Conservation (phyloP, 129 eudicot species). For the Flaveria brownii region DNA sequence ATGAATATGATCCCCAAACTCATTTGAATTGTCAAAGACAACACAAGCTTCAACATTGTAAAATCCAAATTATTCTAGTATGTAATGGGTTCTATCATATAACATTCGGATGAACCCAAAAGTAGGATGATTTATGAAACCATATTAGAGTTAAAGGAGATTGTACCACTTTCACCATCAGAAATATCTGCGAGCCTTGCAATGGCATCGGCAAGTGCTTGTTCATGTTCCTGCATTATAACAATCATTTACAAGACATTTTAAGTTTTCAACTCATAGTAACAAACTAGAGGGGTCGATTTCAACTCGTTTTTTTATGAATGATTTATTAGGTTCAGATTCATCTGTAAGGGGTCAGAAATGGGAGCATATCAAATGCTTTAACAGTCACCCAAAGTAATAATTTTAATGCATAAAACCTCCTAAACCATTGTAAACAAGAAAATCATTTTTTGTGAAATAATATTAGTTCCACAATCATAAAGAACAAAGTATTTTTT, state of each 20-base stretch:
- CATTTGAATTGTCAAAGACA: conserved; percentile 11
- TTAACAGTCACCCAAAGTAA: not conserved
- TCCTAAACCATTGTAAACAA: conserved; percentile 2
- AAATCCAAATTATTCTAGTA: not conserved
- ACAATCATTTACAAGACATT: conserved; percentile 22
- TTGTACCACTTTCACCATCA: conserved; percentile 73
- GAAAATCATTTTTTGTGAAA: not conserved
- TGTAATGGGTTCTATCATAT: not conserved
- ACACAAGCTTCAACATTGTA: not conserved
- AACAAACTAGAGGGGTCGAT: not conserved
- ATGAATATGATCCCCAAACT: not conserved
- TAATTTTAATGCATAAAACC: conserved; percentile 1
- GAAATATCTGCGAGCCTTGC: conserved; percentile 66
- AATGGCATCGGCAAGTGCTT: conserved; percentile 68
- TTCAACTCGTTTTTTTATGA: not conserved
- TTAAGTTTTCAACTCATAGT: not conserved
- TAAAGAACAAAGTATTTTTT: not conserved
- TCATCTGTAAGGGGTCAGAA: not conserved
- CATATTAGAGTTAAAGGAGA: conserved; percentile 5
- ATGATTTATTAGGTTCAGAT: not conserved
- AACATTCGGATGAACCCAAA: conserved; percentile 15
- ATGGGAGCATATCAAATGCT: not conserved
- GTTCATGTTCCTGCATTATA: conserved; percentile 74
- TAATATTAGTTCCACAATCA: not conserved
- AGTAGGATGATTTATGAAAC: not conserved